phyloP scores from a whole-genome alignment of 768 basidiomycete species.

The Exidia glandulosa region DNA sequence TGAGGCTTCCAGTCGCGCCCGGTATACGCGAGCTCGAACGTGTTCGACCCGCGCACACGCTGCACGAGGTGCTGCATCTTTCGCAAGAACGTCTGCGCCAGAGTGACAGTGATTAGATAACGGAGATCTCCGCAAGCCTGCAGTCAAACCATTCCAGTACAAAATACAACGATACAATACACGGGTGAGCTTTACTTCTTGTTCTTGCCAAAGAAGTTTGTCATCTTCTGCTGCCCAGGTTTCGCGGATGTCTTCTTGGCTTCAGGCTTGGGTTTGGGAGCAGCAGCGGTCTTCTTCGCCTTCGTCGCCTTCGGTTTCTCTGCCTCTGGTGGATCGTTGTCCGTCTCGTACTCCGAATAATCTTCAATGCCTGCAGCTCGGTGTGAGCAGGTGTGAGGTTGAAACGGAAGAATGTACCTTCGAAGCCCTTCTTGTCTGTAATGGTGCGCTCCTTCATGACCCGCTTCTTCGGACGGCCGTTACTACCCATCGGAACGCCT shows the following conservation, averaged over 20 bases:
- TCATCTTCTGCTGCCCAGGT: not conserved
- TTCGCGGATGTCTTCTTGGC: not conserved
- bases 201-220: not conserved
- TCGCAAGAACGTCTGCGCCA: too few relatives aligned
- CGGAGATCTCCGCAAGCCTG: not conserved
- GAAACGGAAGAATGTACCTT: not conserved
- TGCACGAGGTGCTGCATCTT: not conserved
- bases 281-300: not conserved
- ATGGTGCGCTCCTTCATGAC: not conserved
- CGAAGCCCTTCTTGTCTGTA: not conserved
- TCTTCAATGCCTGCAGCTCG: not conserved
- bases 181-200: not conserved
- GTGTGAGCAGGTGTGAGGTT: not conserved
- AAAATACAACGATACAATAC: not conserved
- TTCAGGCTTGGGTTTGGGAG: not conserved
- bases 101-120: not conserved
- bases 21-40: not conserved
- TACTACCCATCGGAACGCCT: not conserved
- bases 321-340: not conserved
- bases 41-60: not conserved
- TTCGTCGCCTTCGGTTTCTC: not conserved
- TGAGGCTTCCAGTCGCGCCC: not conserved
- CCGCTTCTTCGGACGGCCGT: not conserved
- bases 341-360: not conserved
- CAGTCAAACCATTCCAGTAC: too few relatives aligned